Base-by-base conservation (phyloP, 2,329 filamentous ascomycete species). In the Cyphellophora attinorum region DNA sequence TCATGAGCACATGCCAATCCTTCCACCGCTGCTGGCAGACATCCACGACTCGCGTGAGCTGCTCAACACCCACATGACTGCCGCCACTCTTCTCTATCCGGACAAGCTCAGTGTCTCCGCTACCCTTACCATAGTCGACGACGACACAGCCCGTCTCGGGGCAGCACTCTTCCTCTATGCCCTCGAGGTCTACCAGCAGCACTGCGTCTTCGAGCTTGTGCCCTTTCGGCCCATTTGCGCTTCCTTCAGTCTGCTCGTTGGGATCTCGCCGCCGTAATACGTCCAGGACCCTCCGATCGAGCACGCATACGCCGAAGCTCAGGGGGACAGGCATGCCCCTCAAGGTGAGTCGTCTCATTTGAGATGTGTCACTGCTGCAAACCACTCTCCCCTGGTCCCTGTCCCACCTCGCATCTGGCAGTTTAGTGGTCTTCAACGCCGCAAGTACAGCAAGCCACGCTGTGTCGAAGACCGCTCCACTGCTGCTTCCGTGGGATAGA, bases 141-240 rank as follows among this genome's bases (percentile, higher is more conserved):
- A 91, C 78, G 19, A 94, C 64, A 3, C 79, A 88, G n/a, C 91
- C 65, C n/a, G 61, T 72, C 67, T 98, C 91, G 41, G 78, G 69
- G 53, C 85, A 93, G 28, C 93, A 61, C 6, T 72, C 74, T 62
- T 96, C 91, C 62, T 98, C 91, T 48, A 93, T 80, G 14, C 77
- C 74, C 61, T 98, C 91, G 2, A 85, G 85, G 61, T 98, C 91
- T 5, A 82, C 75, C 38, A 98, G 60, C 3, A 95, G 65, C 85
- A 86, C 93, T 41, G 53, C 49, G 46, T 50, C 52, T 33, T 50
- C 52, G 44, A 54, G 56, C 40, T 46, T 50, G 36, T 39, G 52
- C n/a, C n/a, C n/a, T n/a, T n/a, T n/a, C n/a, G n/a, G n/a, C n/a
- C n/a, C n/a, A n/a, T n/a, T n/a, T 67, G 69, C 51, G 65, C 69